Conservation (phyloP, 345 rosid species). For the Euphorbia tirucalli region DNA sequence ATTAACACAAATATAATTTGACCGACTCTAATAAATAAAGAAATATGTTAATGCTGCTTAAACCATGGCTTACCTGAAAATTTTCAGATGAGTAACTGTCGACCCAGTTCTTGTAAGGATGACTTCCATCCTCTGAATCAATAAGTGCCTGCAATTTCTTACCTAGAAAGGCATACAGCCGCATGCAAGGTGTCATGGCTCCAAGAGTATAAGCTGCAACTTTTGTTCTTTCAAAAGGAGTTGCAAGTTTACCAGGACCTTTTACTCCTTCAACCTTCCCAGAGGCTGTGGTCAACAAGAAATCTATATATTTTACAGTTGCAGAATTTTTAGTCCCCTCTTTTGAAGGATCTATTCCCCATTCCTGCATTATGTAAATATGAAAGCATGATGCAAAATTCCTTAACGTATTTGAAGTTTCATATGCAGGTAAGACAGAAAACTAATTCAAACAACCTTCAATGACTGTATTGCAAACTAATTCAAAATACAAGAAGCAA, state of each 20-base stretch:
- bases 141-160: constrained; percentile 60
- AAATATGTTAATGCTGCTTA: constrained; percentile 15
- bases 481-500: background rate
- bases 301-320: constrained; percentile 74
- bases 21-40: constrained; percentile 3
- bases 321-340: constrained; percentile 58
- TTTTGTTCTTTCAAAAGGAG: constrained; percentile 95
- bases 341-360: constrained; percentile 60
- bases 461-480: background rate
- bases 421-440: background rate
- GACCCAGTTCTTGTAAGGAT: constrained; percentile 90
- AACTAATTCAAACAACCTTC: background rate
- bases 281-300: constrained; percentile 90
- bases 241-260: constrained; percentile 89
- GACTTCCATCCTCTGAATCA: constrained; percentile 44
- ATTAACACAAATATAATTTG: constrained; percentile 19
- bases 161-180: constrained; percentile 79
- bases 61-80: constrained; percentile 59
- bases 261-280: constrained; percentile 91
- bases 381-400: constrained; percentile 13
- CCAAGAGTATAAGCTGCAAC: constrained; percentile 96
- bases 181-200: constrained; percentile 97
- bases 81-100: constrained; percentile 65
- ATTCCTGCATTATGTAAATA: constrained; percentile 61
- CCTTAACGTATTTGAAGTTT: background rate